Evolutionary conservation across 2,329 filamentous ascomycete species (phyloP), one percentile per base, ranked within the genome.

Genomic region (Byssothecium circinans): DNA sequence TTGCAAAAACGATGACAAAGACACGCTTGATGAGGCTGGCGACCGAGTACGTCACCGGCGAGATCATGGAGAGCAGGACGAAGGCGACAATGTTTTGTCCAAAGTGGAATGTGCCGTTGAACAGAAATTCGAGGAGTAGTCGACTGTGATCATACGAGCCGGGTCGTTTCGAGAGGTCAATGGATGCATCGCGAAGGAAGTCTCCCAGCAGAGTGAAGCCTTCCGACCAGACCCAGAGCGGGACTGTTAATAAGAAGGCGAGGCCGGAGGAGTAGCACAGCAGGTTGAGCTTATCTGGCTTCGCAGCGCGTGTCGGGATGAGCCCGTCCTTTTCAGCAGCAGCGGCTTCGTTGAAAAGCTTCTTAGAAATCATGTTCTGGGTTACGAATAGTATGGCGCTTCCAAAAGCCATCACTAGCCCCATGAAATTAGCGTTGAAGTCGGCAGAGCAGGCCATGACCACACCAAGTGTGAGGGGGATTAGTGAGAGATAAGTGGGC

Each of bases 341-440:
- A 6, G 90, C 87, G 6, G 89, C 90, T 67, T 96, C 91, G 70
- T 96, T 99, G 78, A 99, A 99, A 8, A 99, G 84, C 57, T 90
- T 89, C 74, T 99, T 99, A 17, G 92, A 97, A 57, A 96, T 95
- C 47, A 99, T 99, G 67, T 99, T 99, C 68, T 99, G 94, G 0
- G 91, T 94, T 29, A 99, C 94, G 66, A 99, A 99, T 56, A 97
- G 87, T 46, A 97, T 77, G 7, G 94, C 90, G n/a, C 90, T 91
- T 27, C 89, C 77, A 30, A 99, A 86, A 3, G 94, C 91, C 63
- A 91, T 92, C 10, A 92, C 63, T 15, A 99, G 87, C n/a, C 94
- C 94, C 42, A 94, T 81, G 53, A 96, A 81, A 65, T 99, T 91
- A 23, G 89, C 92, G 18, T 84, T 87, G 60, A 95, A 91, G 64